These are phyloP conservation scores for Rhodomyrtus tomentosa DNA, from an alignment of 345 rosid species.

Conservation along the genomic window DNA sequence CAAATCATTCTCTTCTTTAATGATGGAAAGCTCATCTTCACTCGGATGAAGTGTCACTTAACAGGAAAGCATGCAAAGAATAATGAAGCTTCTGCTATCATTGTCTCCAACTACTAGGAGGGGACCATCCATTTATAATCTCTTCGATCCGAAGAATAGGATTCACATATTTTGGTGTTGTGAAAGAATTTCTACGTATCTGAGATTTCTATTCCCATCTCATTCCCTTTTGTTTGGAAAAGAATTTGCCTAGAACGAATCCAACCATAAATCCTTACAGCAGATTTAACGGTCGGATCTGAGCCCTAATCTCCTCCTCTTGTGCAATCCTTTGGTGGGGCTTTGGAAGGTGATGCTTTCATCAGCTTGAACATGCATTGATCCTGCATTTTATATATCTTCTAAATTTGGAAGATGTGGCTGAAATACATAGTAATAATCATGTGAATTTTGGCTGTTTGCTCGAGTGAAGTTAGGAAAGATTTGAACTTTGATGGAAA, in stretches of 20 bases:
- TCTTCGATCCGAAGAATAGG: neutral
- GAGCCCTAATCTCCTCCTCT: neutral
- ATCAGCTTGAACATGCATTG: neutral
- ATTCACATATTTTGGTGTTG: neutral
- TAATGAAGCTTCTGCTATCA: neutral
- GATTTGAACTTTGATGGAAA: neutral
- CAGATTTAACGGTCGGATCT: neutral
- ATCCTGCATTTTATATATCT: neutral
- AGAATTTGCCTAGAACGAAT: neutral
- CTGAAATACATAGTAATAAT: neutral
- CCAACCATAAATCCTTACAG: neutral
- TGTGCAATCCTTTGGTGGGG: neutral
- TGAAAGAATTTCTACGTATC: neutral
- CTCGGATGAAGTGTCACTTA: neutral
- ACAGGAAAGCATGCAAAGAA: neutral
- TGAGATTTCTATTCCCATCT: neutral
- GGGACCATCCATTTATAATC: neutral
- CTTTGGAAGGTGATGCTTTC: neutral
- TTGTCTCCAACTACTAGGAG: neutral
- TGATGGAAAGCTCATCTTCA: neutral
- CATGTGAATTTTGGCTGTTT: neutral
- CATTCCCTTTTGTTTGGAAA: neutral
- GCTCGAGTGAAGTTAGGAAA: neutral
- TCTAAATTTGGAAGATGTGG: neutral
- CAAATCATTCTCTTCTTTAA: neutral